These are phyloP conservation scores for Xerocomus tenax DNA, from an alignment of 1,284 basidiomycete genomes.

Conservation along the genomic window DNA sequence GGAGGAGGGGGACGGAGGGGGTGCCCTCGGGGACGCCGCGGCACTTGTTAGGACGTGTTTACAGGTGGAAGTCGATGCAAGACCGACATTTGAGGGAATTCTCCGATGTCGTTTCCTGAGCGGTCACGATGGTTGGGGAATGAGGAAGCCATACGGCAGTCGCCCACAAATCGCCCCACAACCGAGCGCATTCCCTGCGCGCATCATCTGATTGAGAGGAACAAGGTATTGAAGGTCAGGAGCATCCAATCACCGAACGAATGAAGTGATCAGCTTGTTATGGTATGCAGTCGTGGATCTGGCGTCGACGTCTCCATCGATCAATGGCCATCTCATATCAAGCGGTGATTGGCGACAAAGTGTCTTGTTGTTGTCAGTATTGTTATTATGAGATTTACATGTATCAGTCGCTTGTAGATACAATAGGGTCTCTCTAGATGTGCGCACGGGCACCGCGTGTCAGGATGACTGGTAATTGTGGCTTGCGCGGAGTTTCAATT, in stretches of 20 bases:
- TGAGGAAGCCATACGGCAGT: constrained; percentile 30
- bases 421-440: background rate
- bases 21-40: constrained; percentile 72
- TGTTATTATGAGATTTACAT: background rate
- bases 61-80: constrained; percentile 56
- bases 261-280: background rate
- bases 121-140: constrained; percentile 59
- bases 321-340: constrained; percentile 12
- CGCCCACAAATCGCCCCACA: constrained; percentile 21
- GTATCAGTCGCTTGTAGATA: background rate
- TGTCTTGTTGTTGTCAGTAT: constrained; percentile 4
- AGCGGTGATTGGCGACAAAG: constrained; percentile 7
- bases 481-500: constrained; percentile 17
- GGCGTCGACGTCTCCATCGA: constrained; percentile 10
- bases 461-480: background rate
- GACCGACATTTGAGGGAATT: constrained; percentile 79
- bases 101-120: constrained; percentile 69
- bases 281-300: constrained; percentile 8
- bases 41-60: constrained; percentile 74
- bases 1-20: constrained; percentile 69
- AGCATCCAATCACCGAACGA: background rate
- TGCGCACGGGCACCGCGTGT: background rate
- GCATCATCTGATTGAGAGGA: constrained; percentile 17
- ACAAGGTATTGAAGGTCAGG: background rate
- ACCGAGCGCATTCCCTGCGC: constrained; percentile 28